Evolutionary conservation across 73 alveolate species (phyloP), one percentile per base, ranked within the genome.

Genomic region (Breviolum minutum): DNA sequence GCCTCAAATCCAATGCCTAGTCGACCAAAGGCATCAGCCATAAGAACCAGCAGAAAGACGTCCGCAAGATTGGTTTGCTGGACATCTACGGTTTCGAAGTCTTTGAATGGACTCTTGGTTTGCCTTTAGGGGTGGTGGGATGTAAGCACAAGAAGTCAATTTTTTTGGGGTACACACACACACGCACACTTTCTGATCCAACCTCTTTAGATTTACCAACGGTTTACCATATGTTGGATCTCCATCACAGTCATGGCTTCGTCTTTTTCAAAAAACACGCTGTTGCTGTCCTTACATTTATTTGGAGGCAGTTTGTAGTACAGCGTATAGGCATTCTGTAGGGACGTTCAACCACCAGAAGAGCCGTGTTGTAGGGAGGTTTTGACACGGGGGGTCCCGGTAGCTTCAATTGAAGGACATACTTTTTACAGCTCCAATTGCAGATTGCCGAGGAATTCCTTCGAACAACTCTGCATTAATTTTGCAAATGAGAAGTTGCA

Each of bases 401-500:
- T 76, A 13, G 62, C 7, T 12, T 2, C 87, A 26, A 12, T 13
- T 12, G 87, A 29, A 76, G 16, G 19, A 13, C 62, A 76, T 22
- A 14, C 77, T 68, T 68, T 22, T 68, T 4, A 14, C 24, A 14
- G 17, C 77, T 73, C n/a, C n/a, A 63, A 19, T 19, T 24, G 54
- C 54, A 40, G 54, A 40, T 40, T 3, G 14, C 61, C 76, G 7
- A 92, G 98, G 98, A 99, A 99, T 97, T 99, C 99, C 60, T 99
- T 99, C 81, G 99, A 99, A 81, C 99, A 99, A 98, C 99, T 99
- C 88, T 99, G 99, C 97, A 99, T 99, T 70, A 99, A 99, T 98
- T 99, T 99, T 88, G 99, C 99, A 68, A 99, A 99, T 98, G 99
- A 99, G 98, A 99, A 99, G 99, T 99, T 99, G 63, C 99, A 99